A percentile compares a stretch with the other conserved stretches of the same genome.
phyloP scores from a whole-genome alignment of 1,139 yeast species.

The Nakaseomyces glabratus region DNA sequence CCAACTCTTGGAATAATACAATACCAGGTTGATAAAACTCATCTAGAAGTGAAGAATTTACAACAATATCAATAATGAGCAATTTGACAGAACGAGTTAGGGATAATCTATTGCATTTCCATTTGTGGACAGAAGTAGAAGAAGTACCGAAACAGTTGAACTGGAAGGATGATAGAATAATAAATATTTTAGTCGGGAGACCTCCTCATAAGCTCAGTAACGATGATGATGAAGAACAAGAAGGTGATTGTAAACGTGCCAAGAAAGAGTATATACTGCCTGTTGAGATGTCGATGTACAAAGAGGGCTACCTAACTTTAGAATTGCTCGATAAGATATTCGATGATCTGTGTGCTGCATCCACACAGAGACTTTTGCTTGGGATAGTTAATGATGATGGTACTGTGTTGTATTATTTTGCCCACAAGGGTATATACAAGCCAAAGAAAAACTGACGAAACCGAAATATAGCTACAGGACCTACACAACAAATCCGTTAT shows the following conservation, averaged over 20 bases:
- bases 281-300: constrained; percentile 22
- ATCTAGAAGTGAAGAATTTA: too few relatives aligned
- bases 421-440: constrained; percentile 54
- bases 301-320: constrained; percentile 31
- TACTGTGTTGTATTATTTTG: constrained; percentile 55
- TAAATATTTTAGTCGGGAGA: constrained; percentile 23
- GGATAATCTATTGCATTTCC: constrained; percentile 43
- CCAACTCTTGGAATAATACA: too few relatives aligned
- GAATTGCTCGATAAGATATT: constrained; percentile 27
- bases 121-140: constrained; percentile 44
- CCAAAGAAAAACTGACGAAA: constrained; percentile 41
- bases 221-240: constrained; percentile 20
- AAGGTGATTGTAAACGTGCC: constrained; percentile 5
- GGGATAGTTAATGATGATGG: constrained; percentile 58
- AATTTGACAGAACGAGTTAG: constrained; percentile 19
- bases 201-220: constrained; percentile 31
- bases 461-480: too few relatives aligned
- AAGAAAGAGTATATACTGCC: constrained; percentile 30
- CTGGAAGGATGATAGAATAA: constrained; percentile 13
- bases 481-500: too few relatives aligned
- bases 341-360: constrained; percentile 16
- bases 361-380: constrained; percentile 36
- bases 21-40: too few relatives aligned
- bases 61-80: too few relatives aligned
- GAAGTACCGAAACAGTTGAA: constrained; percentile 15